Evolutionary conservation across 306 rosid species (phyloP).

Genomic region (Bauhinia variegata): DNA sequence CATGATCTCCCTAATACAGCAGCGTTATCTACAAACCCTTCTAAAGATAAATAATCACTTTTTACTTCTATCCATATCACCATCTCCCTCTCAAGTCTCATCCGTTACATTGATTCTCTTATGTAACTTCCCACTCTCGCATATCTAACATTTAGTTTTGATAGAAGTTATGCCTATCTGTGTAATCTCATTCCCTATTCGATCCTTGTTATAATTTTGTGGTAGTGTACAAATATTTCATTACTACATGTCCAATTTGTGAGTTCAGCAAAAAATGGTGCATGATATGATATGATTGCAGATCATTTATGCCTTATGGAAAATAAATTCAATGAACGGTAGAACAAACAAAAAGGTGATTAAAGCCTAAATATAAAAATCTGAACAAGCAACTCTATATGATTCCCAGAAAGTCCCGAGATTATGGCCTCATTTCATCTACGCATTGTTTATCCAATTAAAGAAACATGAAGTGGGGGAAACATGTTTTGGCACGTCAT

Average conservation of each 20-base stretch:
- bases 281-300: slow-evolving; percentile 28
- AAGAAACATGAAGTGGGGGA: neutral
- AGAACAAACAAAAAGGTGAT: slow-evolving; percentile 17
- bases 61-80: neutral
- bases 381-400: slow-evolving; percentile 19
- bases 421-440: slow-evolving; percentile 28
- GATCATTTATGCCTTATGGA: slow-evolving; percentile 26
- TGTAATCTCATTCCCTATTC: slow-evolving; percentile 21
- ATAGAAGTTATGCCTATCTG: neutral
- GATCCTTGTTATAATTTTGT: slow-evolving; percentile 25
- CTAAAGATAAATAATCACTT: neutral
- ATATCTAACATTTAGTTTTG: slow-evolving; percentile 5
- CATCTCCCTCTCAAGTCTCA: neutral
- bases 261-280: slow-evolving; percentile 19
- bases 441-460: slow-evolving; percentile 13
- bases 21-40: neutral
- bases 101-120: neutral
- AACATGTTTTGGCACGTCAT: neutral
- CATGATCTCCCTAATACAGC: neutral
- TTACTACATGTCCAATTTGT: slow-evolving; percentile 3
- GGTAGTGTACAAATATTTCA: slow-evolving; percentile 21
- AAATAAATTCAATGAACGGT: slow-evolving; percentile 1
- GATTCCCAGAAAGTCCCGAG: slow-evolving; percentile 19
- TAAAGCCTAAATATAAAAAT: slow-evolving; percentile 7
- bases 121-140: neutral